phyloP scores from a whole-genome alignment of 2,329 filamentous ascomycete genomes.

The Colletotrichum sansevieriae region DNA sequence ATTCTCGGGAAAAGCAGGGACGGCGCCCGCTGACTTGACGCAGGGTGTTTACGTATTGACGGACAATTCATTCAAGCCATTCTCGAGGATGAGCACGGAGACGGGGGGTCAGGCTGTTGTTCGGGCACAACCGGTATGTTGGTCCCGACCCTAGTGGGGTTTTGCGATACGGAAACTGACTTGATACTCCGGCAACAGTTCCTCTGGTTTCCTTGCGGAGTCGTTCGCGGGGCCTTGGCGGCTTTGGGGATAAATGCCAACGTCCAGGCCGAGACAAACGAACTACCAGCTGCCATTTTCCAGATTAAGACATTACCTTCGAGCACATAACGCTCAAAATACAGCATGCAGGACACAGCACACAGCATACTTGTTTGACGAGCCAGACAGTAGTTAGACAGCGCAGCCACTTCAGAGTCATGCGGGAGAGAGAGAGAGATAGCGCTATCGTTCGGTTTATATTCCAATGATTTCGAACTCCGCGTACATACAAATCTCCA shows the following conservation, averaged over 20 bases:
- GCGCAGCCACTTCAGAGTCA: background rate
- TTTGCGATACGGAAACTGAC: constrained; percentile 11
- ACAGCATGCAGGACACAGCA: background rate
- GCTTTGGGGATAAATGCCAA: constrained; percentile 91
- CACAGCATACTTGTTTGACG: background rate
- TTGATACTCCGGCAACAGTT: constrained; percentile 67
- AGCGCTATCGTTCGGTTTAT: constrained; percentile 21
- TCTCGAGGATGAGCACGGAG: constrained; percentile 90
- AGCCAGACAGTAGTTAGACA: background rate
- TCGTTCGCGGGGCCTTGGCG: constrained; percentile 92
- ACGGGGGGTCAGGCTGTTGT: constrained; percentile 78
- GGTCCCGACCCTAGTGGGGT: background rate
- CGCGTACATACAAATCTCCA: constrained; percentile 23
- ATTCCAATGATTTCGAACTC: constrained; percentile 24
- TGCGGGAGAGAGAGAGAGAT: background rate
- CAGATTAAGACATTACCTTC: constrained; percentile 88
- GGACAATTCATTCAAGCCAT: constrained; percentile 90
- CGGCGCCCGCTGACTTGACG: background rate
- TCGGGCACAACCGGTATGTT: constrained; percentile 82
- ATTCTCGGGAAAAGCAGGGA: background rate
- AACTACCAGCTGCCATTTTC: constrained; percentile 90
- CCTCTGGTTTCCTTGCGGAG: constrained; percentile 93
- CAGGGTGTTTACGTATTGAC: constrained; percentile 96
- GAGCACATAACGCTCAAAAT: constrained; percentile 66
- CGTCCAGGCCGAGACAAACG: constrained; percentile 89